A percentile compares a stretch with the other conserved stretches of the same genome.
These are phyloP conservation scores for Bruguiera parviflora DNA, from an alignment of 345 rosid genomes.

Conservation along the genomic window DNA sequence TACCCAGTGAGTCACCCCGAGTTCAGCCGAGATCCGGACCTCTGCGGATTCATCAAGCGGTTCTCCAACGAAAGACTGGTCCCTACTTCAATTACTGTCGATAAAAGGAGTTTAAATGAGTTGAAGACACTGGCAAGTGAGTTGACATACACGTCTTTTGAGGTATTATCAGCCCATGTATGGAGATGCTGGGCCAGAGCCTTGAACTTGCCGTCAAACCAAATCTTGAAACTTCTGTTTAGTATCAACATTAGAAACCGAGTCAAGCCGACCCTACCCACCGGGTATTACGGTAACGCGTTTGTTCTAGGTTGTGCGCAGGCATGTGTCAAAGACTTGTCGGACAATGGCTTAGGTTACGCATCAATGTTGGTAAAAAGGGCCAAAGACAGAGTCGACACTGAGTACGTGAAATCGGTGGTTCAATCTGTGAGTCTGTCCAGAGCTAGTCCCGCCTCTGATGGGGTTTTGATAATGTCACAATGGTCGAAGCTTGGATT, in stretches of 20 bases:
- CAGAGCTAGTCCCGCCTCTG: conserved; percentile 61
- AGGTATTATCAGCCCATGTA: conserved; percentile 73
- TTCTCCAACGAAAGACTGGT: conserved; percentile 51
- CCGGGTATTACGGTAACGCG: conserved; percentile 81
- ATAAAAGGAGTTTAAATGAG: conserved; percentile 42
- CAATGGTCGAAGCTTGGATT: conserved; percentile 91
- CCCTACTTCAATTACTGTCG: conserved; percentile 59
- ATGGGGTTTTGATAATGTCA: conserved; percentile 64
- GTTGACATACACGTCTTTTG: conserved; percentile 55
- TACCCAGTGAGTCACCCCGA: conserved; percentile 48
- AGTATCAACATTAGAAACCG: conserved; percentile 64
- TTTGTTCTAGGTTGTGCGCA: conserved; percentile 77
- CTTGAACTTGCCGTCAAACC: conserved; percentile 57
- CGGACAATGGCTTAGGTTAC: conserved; percentile 54
- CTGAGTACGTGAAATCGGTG: conserved; percentile 54
- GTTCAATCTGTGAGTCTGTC: conserved; percentile 51
- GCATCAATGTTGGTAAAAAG: conserved; percentile 54
- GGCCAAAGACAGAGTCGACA: conserved; percentile 62
- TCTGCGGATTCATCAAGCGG: conserved; percentile 56
- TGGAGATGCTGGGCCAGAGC: conserved; percentile 90
- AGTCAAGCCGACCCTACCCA: conserved; percentile 65
- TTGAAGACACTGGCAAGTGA: conserved; percentile 45
- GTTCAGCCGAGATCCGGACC: conserved; percentile 56
- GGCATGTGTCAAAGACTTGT: conserved; percentile 49
- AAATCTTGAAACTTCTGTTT: conserved; percentile 64